Conservation (phyloP, 1,139 yeast genomes). For the Lipomyces yarrowii region DNA sequence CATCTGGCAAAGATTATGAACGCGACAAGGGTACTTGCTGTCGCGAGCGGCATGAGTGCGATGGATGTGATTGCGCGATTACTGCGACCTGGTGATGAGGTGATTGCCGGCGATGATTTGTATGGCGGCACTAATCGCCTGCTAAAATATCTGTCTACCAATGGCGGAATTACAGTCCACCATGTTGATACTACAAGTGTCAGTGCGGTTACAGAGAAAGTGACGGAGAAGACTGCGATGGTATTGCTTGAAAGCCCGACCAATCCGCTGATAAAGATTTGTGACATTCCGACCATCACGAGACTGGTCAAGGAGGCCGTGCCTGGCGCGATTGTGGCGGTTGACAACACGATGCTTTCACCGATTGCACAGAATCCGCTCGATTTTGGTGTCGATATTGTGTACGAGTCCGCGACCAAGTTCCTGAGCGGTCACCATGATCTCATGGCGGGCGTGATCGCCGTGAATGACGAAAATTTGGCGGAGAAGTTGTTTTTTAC, state of each 20-base stretch:
- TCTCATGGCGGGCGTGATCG: slow-evolving; percentile 91
- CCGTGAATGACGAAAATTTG: slow-evolving; percentile 62
- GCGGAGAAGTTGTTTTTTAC: slow-evolving; percentile 74
- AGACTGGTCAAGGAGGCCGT: slow-evolving; percentile 65
- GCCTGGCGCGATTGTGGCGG: slow-evolving; percentile 74
- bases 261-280: slow-evolving; percentile 85
- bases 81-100: slow-evolving; percentile 76
- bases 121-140: slow-evolving; percentile 92
- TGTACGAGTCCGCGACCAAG: slow-evolving; percentile 90
- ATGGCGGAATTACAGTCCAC: slow-evolving; percentile 67
- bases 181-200: slow-evolving; percentile 84
- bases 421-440: slow-evolving; percentile 89
- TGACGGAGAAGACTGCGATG: slow-evolving; percentile 62
- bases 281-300: slow-evolving; percentile 71
- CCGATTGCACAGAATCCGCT: slow-evolving; percentile 84
- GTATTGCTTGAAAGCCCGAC: slow-evolving; percentile 88
- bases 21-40: slow-evolving; percentile 74
- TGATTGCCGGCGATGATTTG: slow-evolving; percentile 89
- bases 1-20: slow-evolving; percentile 77
- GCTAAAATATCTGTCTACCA: slow-evolving; percentile 67
- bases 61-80: slow-evolving; percentile 78
- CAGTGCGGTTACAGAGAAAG: slow-evolving; percentile 50
- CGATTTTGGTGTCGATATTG: slow-evolving; percentile 84
- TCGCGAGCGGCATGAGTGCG: slow-evolving; percentile 91
- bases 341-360: slow-evolving; percentile 96